Evolutionary conservation across 2,329 filamentous ascomycete species (phyloP).

Genomic region (Amylocarpus encephaloides): DNA sequence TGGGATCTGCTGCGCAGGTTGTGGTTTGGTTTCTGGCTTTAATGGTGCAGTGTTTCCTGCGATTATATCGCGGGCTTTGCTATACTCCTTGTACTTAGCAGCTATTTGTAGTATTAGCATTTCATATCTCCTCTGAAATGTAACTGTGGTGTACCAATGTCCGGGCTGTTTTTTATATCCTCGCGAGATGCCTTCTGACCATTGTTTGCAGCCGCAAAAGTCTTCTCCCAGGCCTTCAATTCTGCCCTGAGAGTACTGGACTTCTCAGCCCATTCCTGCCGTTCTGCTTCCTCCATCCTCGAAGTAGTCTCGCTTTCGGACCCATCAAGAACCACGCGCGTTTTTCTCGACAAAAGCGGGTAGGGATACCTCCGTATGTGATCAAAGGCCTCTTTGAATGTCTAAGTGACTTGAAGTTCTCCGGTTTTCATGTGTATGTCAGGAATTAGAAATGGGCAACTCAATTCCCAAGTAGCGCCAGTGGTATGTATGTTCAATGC

Average conservation of each 20-base stretch:
- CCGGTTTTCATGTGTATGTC: too few relatives aligned
- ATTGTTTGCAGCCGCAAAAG: constrained; percentile 54
- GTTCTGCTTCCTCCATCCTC: constrained; percentile 24
- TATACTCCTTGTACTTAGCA: constrained; percentile 70
- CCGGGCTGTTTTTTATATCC: constrained; percentile 69
- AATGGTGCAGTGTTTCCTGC: constrained; percentile 44
- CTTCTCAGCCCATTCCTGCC: constrained; percentile 20
- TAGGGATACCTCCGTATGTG: too few relatives aligned
- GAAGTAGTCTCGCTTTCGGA: neutral
- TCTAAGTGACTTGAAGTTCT: too few relatives aligned
- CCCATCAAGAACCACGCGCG: too few relatives aligned
- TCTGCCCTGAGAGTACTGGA: constrained; percentile 56
- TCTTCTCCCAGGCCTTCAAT: constrained; percentile 68
- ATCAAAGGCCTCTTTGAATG: too few relatives aligned
- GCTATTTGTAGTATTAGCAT: constrained; percentile 15
- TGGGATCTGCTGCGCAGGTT: constrained; percentile 29
- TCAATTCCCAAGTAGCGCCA: too few relatives aligned
- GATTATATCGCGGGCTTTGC: constrained; percentile 54
- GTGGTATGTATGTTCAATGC: too few relatives aligned
- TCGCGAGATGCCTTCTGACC: constrained; percentile 64
- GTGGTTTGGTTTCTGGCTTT: constrained; percentile 18
- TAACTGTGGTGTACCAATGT: constrained; percentile 53
- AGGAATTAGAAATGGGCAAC: too few relatives aligned
- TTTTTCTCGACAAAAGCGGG: too few relatives aligned
- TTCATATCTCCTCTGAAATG: neutral